Percentiles rank a stretch among this genome's conserved stretches.
phyloP scores from a whole-genome alignment of 2,329 filamentous ascomycete genomes.

The Fusarium equiseti region DNA sequence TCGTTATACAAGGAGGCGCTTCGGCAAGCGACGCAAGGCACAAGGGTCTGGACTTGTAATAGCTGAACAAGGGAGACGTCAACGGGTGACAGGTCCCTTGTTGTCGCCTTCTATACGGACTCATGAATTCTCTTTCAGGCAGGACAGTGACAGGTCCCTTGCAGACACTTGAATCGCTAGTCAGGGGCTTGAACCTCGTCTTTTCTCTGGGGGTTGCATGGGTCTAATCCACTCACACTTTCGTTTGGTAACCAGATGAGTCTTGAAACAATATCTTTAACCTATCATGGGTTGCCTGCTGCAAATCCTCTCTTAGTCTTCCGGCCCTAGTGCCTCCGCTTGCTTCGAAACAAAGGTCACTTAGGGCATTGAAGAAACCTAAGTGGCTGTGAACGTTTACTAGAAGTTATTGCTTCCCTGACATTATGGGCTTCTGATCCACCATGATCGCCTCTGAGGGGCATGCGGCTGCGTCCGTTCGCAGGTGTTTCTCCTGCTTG shows the following conservation, averaged over 20 bases:
- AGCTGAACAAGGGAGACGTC: constrained; percentile 37
- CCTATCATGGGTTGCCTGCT: constrained; percentile 49
- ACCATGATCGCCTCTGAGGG: constrained; percentile 34
- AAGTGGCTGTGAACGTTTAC: constrained; percentile 40
- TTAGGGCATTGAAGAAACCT: constrained; percentile 32
- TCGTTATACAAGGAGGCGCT: constrained; percentile 21
- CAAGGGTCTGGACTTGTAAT: constrained; percentile 10
- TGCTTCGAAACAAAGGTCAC: constrained; percentile 55
- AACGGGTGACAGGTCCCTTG: constrained; percentile 3
- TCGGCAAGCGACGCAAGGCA: constrained; percentile 20
- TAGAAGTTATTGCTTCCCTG: constrained; percentile 49
- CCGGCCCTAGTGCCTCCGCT: constrained; percentile 51
- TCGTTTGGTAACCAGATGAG: constrained; percentile 43
- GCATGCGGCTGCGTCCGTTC: constrained; percentile 39
- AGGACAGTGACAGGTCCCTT: constrained; percentile 14
- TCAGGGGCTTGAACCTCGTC: constrained; percentile 44
- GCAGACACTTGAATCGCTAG: constrained; percentile 40
- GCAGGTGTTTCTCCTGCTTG: constrained; percentile 29
- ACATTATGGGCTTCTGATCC: constrained; percentile 37
- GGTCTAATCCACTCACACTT: constrained; percentile 41
- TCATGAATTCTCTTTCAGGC: constrained; percentile 5
- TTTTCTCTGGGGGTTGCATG: constrained; percentile 37
- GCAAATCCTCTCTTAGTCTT: constrained; percentile 41
- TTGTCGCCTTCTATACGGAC: constrained; percentile 14
- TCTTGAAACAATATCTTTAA: constrained; percentile 47